phyloP scores from a whole-genome alignment of 257 asterid genomes.

The Solanum piurae region DNA sequence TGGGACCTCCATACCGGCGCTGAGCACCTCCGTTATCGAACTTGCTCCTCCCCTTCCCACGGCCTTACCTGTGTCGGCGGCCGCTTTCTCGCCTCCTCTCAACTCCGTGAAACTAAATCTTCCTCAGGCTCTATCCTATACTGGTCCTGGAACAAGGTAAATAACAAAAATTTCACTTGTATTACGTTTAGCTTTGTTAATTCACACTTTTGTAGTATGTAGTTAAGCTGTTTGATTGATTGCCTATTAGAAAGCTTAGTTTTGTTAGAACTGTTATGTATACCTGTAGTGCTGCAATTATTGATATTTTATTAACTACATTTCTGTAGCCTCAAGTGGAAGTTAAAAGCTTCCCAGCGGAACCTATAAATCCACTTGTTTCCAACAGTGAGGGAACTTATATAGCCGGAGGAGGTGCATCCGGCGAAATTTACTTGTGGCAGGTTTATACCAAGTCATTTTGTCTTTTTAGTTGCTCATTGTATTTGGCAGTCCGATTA shows the following conservation, averaged over 20 bases:
- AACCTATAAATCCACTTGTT: conserved; percentile 53
- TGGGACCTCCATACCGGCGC: conserved; percentile 82
- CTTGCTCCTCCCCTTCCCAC: conserved; percentile 69
- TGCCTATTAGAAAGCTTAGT: conserved; percentile 1
- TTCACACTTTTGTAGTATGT: not conserved
- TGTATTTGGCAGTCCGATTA: not conserved
- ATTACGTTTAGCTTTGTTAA: not conserved
- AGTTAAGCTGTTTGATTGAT: conserved; percentile 9
- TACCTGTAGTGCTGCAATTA: not conserved
- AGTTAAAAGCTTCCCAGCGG: conserved; percentile 78
- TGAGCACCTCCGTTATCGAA: conserved; percentile 51
- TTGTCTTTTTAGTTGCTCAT: not conserved
- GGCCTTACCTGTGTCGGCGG: conserved; percentile 67
- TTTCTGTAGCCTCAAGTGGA: conserved; percentile 67
- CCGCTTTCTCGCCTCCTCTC: conserved; percentile 73
- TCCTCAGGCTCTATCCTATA: conserved; percentile 59
- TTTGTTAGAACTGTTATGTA: not conserved
- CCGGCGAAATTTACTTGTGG: conserved; percentile 83
- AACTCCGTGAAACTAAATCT: conserved; percentile 54
- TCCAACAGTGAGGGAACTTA: conserved; percentile 64
- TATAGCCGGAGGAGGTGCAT: conserved; percentile 75
- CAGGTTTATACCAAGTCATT: conserved; percentile 40
- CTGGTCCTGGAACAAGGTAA: conserved; percentile 93
- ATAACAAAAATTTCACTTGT: not conserved
- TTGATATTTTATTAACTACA: not conserved